Base-by-base conservation (phyloP, 2,329 filamentous ascomycete species). In the Trichoderma sp. region DNA sequence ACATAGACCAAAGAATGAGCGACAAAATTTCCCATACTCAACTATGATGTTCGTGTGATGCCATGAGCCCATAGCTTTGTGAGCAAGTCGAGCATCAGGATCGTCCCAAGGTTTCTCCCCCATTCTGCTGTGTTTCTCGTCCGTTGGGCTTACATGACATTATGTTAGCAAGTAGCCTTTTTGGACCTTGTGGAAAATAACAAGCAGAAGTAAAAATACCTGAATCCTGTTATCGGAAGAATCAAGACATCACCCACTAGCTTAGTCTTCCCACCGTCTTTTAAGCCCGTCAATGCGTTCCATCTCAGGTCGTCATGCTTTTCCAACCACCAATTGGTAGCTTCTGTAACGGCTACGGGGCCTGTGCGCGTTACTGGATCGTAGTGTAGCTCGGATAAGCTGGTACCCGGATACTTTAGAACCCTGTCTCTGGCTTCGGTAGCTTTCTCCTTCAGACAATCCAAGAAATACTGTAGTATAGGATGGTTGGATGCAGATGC, bases 11-110 rank as follows among this genome's bases (percentile, higher is more conserved):
- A 74, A 73, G 10, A 73, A 39, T 4, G 72, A 70, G n/a, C 73
- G 70, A 37, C 73, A 74, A n/a, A 74, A 72, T 59, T 74, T 74
- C n/a, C 73, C 73, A 30, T 72, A 73, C 34, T 74, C 73, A 4
- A 73, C 71, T 13, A 58, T 49, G 5, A 70, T 24, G 55, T 72
- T 66, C 5, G 72, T 73, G 32, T 69, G 71, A 64, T 71, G 71
- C 73, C 73, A 74, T 39, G 73, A 74, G 5, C 73, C 73, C 66
- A 74, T 71, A 21, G 71, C 69, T 30, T 72, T 71, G 34, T 74
- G 73, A 2, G 68, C 69, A 2, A 74, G 70, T 21, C 73, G 64
- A 14, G 73, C 73, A 21, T 74, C 70, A 8, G 71, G 66, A 37
- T 73, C 61, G 37, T 55, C 70, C 59, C 70, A 66, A 1, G 72